Conservation (phyloP, 2,329 filamentous ascomycete species). For the Teratosphaeria destructans region DNA sequence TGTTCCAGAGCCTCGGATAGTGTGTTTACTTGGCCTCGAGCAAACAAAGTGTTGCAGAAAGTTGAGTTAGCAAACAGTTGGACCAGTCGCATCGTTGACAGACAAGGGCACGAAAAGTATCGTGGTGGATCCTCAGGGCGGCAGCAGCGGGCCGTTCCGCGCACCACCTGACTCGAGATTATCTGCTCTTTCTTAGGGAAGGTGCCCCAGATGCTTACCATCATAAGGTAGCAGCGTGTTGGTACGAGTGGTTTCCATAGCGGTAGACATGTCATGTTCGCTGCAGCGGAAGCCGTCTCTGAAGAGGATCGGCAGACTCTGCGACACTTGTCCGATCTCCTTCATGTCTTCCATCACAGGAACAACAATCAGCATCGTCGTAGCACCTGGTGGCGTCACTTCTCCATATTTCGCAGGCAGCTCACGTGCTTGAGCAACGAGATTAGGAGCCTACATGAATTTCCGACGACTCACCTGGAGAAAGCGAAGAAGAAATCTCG, state of each 20-base stretch:
- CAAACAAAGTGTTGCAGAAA: neutral
- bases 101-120: neutral
- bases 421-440: conserved; percentile 43
- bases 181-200: neutral
- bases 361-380: conserved; percentile 85
- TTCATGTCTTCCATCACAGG: conserved; percentile 66
- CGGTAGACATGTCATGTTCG: neutral
- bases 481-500: conserved; percentile 16
- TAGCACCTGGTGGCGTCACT: conserved; percentile 69
- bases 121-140: neutral
- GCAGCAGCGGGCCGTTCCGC: neutral
- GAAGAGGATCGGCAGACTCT: conserved; percentile 3
- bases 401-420: conserved; percentile 61
- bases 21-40: neutral
- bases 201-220: no score
- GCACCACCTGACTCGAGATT: neutral
- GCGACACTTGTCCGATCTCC: conserved; percentile 41
- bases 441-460: conserved; percentile 12
- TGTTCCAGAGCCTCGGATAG: neutral
- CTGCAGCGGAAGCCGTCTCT: neutral
- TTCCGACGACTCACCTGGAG: conserved; percentile 20
- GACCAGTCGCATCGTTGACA: neutral
- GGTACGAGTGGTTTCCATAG: neutral
- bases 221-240: no score
- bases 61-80: neutral